Conservation (phyloP, 345 rosid species). For the Salix suchowensis region DNA sequence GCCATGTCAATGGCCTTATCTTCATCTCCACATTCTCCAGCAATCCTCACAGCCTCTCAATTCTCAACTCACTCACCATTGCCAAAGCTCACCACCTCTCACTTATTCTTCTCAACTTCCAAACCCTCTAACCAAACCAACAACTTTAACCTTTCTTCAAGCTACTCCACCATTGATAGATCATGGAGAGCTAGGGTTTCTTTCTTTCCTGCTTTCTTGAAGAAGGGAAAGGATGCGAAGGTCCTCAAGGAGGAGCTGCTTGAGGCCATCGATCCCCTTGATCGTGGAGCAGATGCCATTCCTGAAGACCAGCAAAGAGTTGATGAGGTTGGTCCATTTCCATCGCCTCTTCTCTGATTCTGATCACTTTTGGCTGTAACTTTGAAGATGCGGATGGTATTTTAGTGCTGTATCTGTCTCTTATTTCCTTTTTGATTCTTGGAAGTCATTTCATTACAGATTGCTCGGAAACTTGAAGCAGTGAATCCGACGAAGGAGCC, state of each 20-base stretch:
- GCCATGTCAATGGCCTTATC: conserved; percentile 33
- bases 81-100: conserved; percentile 10
- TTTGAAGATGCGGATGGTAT: not conserved
- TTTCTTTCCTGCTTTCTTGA: conserved; percentile 76
- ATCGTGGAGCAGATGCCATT: conserved; percentile 75
- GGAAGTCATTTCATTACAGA: conserved; percentile 29
- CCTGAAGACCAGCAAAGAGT: conserved; percentile 71
- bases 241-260: conserved; percentile 67
- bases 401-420: not conserved
- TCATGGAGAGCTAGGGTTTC: conserved; percentile 52
- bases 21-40: not conserved
- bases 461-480: conserved; percentile 76
- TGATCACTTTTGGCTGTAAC: too few species aligned
- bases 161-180: conserved; percentile 18
- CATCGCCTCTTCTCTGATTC: not conserved
- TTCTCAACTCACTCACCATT: conserved; percentile 13
- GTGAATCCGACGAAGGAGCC: conserved; percentile 74
- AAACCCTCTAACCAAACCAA: conserved; percentile 21
- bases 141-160: conserved; percentile 13
- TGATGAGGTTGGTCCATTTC: conserved; percentile 47
- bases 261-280: conserved; percentile 62
- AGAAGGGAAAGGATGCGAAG: conserved; percentile 50
- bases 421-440: not conserved
- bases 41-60: conserved; percentile 6
- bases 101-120: conserved; percentile 8